A percentile compares a stretch with the other conserved stretches of the same genome.
phyloP scores from a whole-genome alignment of 2,329 filamentous ascomycete species.

The Ceratocystis papillata region DNA sequence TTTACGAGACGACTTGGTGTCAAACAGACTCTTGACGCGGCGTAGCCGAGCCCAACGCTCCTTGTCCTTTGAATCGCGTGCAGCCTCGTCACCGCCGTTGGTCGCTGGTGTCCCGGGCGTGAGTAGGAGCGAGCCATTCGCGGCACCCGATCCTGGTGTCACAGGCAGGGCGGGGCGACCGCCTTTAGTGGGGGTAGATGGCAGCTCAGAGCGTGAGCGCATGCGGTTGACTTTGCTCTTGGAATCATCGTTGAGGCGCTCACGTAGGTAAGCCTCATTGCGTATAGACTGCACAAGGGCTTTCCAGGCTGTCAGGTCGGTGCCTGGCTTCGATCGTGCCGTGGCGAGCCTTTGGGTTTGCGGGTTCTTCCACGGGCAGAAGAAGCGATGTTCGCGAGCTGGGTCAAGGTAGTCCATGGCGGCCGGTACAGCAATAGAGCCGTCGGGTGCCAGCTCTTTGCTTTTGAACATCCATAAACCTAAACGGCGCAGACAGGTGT shows the following conservation, averaged over 20 bases:
- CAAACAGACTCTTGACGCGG: conserved; percentile 60
- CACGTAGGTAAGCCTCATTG: conserved; percentile 47
- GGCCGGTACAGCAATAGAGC: conserved; percentile 45
- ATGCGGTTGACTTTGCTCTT: conserved; percentile 19
- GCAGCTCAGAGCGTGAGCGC: conserved; percentile 21
- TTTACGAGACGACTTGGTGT: conserved; percentile 51
- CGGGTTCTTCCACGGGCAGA: conserved; percentile 68
- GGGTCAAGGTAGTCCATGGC: conserved; percentile 59
- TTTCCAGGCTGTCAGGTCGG: conserved; percentile 44
- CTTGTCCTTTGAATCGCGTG: conserved; percentile 51
- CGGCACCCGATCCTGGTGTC: not conserved
- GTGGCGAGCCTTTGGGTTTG: conserved; percentile 43
- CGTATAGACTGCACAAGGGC: conserved; percentile 44
- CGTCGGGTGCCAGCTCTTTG: conserved; percentile 50
- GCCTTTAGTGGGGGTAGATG: conserved; percentile 27
- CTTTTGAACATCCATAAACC: conserved; percentile 91
- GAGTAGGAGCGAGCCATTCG: not conserved
- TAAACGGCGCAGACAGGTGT: conserved; percentile 75
- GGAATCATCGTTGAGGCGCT: conserved; percentile 16
- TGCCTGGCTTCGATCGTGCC: conserved; percentile 31
- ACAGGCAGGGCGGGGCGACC: not conserved
- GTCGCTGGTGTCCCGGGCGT: conserved; percentile 1
- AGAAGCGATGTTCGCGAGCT: conserved; percentile 64
- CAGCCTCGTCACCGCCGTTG: conserved; percentile 29
- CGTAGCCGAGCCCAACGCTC: conserved; percentile 62